Percentiles rank a stretch among this genome's conserved stretches.
Evolutionary conservation across 78 protist genomes (phyloP).

Genomic region (Dictyostelium purpureum): DNA sequence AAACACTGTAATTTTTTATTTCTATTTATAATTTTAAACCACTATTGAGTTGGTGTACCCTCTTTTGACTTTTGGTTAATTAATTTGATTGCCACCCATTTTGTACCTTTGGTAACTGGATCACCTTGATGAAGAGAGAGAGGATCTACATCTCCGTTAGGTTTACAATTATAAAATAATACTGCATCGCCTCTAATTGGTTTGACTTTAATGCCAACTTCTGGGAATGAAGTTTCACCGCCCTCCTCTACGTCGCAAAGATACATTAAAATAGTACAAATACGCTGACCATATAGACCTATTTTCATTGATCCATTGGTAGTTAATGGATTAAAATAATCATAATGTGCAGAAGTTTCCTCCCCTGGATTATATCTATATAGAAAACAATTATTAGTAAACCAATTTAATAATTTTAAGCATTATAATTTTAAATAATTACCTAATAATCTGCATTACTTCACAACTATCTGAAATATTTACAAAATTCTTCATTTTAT

Average conservation of each 20-base stretch:
- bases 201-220: constrained; percentile 45
- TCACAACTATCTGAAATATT: constrained; percentile 66
- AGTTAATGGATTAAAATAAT: constrained; percentile 73
- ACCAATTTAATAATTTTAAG: not conserved
- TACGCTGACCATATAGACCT: constrained; percentile 74
- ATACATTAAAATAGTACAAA: constrained; percentile 76
- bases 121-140: constrained; percentile 73
- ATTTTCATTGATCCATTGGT: constrained; percentile 80
- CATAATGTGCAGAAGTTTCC: constrained; percentile 70
- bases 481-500: constrained; percentile 73
- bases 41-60: not conserved
- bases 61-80: constrained; percentile 39
- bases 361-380: constrained; percentile 77
- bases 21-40: no score
- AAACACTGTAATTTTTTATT: not conserved
- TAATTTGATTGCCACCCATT: constrained; percentile 70
- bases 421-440: not conserved
- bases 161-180: constrained; percentile 77
- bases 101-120: constrained; percentile 71
- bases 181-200: constrained; percentile 78
- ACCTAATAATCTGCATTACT: constrained; percentile 79
- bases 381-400: not conserved
- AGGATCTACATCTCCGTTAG: constrained; percentile 79
- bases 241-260: constrained; percentile 71
- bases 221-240: constrained; percentile 79